These are phyloP conservation scores for Torulaspora franciscae DNA, from an alignment of 805 yeast species.

Conservation along the genomic window DNA sequence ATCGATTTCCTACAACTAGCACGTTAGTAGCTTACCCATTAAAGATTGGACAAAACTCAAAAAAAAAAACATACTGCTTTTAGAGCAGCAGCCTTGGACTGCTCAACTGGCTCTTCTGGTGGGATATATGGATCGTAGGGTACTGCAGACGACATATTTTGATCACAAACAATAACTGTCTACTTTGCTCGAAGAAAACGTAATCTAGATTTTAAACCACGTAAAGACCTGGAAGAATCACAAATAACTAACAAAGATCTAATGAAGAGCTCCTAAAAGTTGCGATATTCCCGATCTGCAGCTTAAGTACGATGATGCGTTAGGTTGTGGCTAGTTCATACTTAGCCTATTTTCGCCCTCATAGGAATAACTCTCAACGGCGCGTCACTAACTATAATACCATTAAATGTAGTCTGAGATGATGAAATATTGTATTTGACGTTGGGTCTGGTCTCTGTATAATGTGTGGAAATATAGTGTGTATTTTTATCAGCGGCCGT, in stretches of 20 bases:
- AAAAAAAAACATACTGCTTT: conserved; percentile 58
- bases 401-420: neutral
- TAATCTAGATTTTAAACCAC: neutral
- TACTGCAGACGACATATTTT: conserved; percentile 65
- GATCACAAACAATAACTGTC: neutral
- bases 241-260: neutral
- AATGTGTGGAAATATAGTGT: neutral
- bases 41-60: neutral
- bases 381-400: conserved; percentile 6
- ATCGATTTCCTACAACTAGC: conserved; percentile 59
- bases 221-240: neutral
- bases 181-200: neutral
- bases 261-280: neutral
- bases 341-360: neutral
- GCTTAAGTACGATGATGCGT: neutral
- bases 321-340: neutral
- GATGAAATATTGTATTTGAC: neutral
- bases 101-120: conserved; percentile 40
- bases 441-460: neutral
- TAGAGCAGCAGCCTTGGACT: conserved; percentile 68
- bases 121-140: conserved; percentile 88
- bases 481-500: conserved; percentile 13
- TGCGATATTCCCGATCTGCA: neutral
- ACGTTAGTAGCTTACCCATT: conserved; percentile 3
- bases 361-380: neutral